Percentiles rank a stretch among this genome's conserved stretches.
Evolutionary conservation across 108 stramenopile genomes (phyloP).

Genomic region (Cyclotella sp.): DNA sequence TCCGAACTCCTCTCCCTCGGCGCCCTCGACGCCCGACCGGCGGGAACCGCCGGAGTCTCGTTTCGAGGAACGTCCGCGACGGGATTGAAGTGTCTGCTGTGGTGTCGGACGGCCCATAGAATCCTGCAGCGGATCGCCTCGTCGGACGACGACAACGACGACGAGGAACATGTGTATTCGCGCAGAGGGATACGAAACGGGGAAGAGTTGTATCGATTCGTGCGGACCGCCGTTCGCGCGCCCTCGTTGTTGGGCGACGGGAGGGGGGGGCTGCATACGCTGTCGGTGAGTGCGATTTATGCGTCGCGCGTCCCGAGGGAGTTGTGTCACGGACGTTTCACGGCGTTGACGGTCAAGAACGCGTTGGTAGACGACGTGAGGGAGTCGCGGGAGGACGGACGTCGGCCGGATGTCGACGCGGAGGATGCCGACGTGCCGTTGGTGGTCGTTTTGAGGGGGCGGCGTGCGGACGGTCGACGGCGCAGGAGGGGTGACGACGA

Average conservation of each 20-base stretch:
- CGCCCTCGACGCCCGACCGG: constrained; percentile 43
- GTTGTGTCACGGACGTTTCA: constrained; percentile 80
- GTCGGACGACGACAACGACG: constrained; percentile 18
- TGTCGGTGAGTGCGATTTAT: constrained; percentile 65
- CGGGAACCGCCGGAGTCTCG: constrained; percentile 35
- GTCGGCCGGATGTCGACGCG: constrained; percentile 75
- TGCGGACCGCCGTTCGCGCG: constrained; percentile 50
- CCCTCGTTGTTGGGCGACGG: constrained; percentile 71
- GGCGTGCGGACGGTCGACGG: constrained; percentile 19
- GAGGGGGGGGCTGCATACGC: constrained; percentile 65
- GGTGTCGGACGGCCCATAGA: constrained; percentile 80
- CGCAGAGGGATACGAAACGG: constrained; percentile 44
- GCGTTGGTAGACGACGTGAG: constrained; percentile 78
- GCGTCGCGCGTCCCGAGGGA: constrained; percentile 62
- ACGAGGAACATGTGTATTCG: constrained; percentile 9
- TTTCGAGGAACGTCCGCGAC: constrained; percentile 40
- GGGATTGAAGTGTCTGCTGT: constrained; percentile 63
- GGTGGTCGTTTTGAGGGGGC: constrained; percentile 63
- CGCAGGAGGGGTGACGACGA: constrained; percentile 14
- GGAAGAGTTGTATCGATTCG: constrained; percentile 68
- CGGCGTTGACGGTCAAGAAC: constrained; percentile 83
- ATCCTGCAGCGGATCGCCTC: constrained; percentile 69
- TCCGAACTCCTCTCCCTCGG: constrained; percentile 63
- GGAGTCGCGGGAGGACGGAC: constrained; percentile 65
- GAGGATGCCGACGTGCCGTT: constrained; percentile 82